Base-by-base conservation (phyloP, 1,139 yeast species). In the Nakaseomyces glabratus region DNA sequence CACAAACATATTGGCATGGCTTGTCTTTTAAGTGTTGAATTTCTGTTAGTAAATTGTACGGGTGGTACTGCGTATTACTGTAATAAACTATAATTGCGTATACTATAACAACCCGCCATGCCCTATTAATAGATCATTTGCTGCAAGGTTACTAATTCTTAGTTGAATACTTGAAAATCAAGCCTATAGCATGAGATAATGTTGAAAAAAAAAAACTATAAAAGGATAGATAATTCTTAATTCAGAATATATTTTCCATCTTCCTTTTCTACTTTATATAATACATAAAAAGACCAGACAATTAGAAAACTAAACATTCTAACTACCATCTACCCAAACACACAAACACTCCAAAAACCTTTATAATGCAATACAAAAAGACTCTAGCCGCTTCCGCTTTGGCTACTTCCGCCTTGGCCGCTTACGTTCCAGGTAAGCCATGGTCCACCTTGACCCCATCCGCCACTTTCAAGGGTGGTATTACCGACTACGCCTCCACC, bases 401-500 rank as follows among this genome's bases (percentile, higher is more conserved):
- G 17, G 22, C 34, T 36, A 65, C 69, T 36, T 62, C 71, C 39
- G 41, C 42, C 12, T 31, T 51, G 18, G 47, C 48, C 31, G 58
- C 37, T 42, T 50, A 47, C 38, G 48, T 40, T 43, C 78, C 85
- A 56, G 57, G 81, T 41, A 60, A 45, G 31, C 49, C 59, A 29
- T 60, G 65, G 65, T 41, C 61, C 36, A 59, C 63, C 30, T 46
- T 60, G 44, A 57, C 61, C 8, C 62, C 63, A 41, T 35, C 43
- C 18, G 46, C 53, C 18, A 47, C 61, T 24, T 52, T 49, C 41
- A 49, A 53, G 28, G 41, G 54, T 31, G 63, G 57, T 45, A 48
- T 62, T 34, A 66, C 73, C 24, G 69, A 68, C 52, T 66, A 65
- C 55, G 42, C 65, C 14, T 54, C 59, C 34, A 49, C 52, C 34